Conservation (phyloP, 352 stramenopile species). For the Lagenidium sp. region DNA sequence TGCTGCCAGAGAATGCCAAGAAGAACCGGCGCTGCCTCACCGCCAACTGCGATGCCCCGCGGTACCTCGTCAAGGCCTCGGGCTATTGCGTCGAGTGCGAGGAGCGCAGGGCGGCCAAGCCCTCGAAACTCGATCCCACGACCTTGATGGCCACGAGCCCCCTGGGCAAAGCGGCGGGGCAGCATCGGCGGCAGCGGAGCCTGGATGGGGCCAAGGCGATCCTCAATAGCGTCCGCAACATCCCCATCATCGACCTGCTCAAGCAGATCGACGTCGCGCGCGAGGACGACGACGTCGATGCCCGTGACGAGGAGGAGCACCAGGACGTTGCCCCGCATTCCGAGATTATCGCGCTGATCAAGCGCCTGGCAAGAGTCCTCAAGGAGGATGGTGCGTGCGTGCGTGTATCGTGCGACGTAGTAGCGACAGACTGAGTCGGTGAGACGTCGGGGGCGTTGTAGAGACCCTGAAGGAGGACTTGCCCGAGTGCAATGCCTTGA, state of each 20-base stretch:
- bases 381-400: constrained; percentile 48
- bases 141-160: background rate
- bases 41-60: constrained; percentile 52
- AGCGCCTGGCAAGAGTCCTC: constrained; percentile 35
- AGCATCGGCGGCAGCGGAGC: constrained; percentile 37
- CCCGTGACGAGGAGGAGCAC: constrained; percentile 7
- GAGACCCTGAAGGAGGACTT: constrained; percentile 81
- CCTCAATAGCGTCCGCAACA: constrained; percentile 33
- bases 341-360: constrained; percentile 29
- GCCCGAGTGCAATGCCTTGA: constrained; percentile 50
- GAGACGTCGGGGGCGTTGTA: too few relatives aligned
- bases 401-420: too few relatives aligned
- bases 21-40: constrained; percentile 66
- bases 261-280: constrained; percentile 16
- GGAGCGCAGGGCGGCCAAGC: constrained; percentile 15
- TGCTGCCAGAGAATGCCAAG: too few relatives aligned
- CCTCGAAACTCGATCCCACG: constrained; percentile 2
- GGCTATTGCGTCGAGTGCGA: constrained; percentile 64
- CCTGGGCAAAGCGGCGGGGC: background rate
- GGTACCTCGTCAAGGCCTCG: constrained; percentile 42
- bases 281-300: constrained; percentile 12
- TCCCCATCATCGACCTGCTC: constrained; percentile 28
- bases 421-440: too few relatives aligned
- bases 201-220: constrained; percentile 23
- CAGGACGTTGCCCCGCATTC: too few relatives aligned